Evolutionary conservation across 2,329 filamentous ascomycete genomes (phyloP).

Genomic region (Metarhizium robertsii): DNA sequence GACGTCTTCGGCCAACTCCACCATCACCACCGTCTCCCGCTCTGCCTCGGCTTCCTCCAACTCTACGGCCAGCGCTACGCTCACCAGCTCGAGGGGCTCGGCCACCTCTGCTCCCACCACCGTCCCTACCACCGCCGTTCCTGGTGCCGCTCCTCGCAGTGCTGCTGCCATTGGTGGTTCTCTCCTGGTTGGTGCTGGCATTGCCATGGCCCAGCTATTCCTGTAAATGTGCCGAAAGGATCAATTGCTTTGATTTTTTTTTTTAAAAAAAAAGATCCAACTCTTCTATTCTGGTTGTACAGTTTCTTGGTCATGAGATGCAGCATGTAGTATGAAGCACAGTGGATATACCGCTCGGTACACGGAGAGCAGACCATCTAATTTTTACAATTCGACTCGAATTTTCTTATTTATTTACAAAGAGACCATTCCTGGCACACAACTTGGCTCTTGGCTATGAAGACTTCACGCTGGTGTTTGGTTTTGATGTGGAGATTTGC

Average conservation of each 20-base stretch:
- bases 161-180: slow-evolving; percentile 15
- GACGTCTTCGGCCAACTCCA: slow-evolving; percentile 10
- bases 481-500: no score
- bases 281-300: slow-evolving; percentile 16
- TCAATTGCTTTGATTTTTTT: no score
- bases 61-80: slow-evolving; percentile 2
- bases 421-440: background rate
- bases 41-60: slow-evolving; percentile 7
- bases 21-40: slow-evolving; percentile 9
- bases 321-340: slow-evolving; percentile 15
- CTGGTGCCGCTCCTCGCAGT: slow-evolving; percentile 17
- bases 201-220: slow-evolving; percentile 21
- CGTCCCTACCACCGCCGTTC: slow-evolving; percentile 9
- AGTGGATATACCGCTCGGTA: slow-evolving; percentile 5
- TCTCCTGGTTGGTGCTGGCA: slow-evolving; percentile 17
- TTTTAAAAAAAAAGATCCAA: background rate
- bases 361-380: slow-evolving; percentile 19
- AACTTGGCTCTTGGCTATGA: background rate
- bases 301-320: slow-evolving; percentile 11
- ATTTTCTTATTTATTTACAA: slow-evolving; percentile 6
- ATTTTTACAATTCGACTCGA: slow-evolving; percentile 20
- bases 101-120: slow-evolving; percentile 1
- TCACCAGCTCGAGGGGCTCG: background rate
- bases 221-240: slow-evolving; percentile 10
- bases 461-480: no score